These are phyloP conservation scores for Saccharomycopsis sp. DNA, from an alignment of 805 yeast genomes.

Conservation along the genomic window DNA sequence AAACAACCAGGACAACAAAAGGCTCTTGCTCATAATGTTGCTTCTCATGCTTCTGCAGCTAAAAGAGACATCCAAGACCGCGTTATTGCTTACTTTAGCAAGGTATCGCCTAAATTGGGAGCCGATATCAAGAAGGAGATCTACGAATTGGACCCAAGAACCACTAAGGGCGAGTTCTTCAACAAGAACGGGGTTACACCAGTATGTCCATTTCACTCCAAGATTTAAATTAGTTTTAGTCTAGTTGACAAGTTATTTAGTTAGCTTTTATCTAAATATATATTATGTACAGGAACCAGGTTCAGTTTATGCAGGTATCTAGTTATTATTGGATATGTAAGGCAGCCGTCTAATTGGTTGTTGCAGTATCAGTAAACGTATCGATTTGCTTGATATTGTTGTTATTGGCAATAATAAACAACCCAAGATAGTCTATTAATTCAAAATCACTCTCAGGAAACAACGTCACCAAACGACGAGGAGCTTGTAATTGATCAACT, in stretches of 20 bases:
- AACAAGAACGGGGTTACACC: conserved; percentile 15
- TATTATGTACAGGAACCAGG: too few relatives aligned
- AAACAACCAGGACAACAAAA: conserved; percentile 77
- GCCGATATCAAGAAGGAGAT: conserved; percentile 59
- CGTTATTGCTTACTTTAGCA: conserved; percentile 68
- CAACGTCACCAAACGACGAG: background rate
- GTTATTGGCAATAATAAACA: background rate
- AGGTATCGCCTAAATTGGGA: conserved; percentile 67
- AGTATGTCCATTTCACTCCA: conserved; percentile 20
- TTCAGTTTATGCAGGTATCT: too few relatives aligned
- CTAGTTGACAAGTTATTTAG: too few relatives aligned
- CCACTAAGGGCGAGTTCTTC: conserved; percentile 6
- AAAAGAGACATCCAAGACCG: conserved; percentile 70
- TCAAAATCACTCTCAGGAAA: background rate
- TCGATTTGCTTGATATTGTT: background rate
- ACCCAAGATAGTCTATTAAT: background rate
- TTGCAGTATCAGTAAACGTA: too few relatives aligned
- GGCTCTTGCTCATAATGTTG: conserved; percentile 76
- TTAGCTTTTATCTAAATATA: too few relatives aligned
- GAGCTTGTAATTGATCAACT: background rate
- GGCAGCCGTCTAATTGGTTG: too few relatives aligned
- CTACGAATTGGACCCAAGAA: conserved; percentile 44
- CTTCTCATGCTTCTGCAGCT: conserved; percentile 67
- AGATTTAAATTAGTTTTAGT: conserved; percentile 4
- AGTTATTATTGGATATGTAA: too few relatives aligned